Conservation (phyloP, 73 alveolate species). For the Tetrahymena malaccensis region DNA sequence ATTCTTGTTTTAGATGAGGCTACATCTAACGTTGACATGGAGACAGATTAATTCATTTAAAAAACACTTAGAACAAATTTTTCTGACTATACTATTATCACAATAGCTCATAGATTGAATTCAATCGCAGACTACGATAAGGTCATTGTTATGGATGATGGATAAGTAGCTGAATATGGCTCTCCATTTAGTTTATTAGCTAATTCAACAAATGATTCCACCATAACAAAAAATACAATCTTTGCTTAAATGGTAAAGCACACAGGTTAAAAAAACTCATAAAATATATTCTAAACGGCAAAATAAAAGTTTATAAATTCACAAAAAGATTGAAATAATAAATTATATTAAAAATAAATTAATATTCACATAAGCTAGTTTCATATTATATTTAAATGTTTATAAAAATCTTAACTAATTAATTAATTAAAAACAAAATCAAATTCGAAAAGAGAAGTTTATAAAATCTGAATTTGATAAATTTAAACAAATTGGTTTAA, state of each 20-base stretch:
- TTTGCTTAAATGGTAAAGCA: slow-evolving; percentile 15
- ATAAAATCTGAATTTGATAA: no score
- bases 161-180: slow-evolving; percentile 15
- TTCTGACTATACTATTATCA: slow-evolving; percentile 36
- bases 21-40: slow-evolving; percentile 53
- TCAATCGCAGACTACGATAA: slow-evolving; percentile 10
- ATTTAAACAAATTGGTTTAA: no score
- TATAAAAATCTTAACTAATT: no score
- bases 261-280: slow-evolving; percentile 16
- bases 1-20: slow-evolving; percentile 61
- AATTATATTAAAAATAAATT: no score
- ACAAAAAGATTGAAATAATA: neutral
- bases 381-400: no score
- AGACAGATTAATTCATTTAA: slow-evolving; percentile 55
- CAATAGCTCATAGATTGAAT: slow-evolving; percentile 37
- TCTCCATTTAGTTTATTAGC: slow-evolving; percentile 23
- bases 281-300: slow-evolving; percentile 15
- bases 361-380: no score
- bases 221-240: slow-evolving; percentile 8
- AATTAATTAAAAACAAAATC: no score
- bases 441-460: no score
- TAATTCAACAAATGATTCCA: neutral
- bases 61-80: slow-evolving; percentile 31
- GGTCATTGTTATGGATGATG: slow-evolving; percentile 1
- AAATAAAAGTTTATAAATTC: neutral